These are phyloP conservation scores for Solanum neorickii DNA, from an alignment of 257 asterid species.

Conservation along the genomic window DNA sequence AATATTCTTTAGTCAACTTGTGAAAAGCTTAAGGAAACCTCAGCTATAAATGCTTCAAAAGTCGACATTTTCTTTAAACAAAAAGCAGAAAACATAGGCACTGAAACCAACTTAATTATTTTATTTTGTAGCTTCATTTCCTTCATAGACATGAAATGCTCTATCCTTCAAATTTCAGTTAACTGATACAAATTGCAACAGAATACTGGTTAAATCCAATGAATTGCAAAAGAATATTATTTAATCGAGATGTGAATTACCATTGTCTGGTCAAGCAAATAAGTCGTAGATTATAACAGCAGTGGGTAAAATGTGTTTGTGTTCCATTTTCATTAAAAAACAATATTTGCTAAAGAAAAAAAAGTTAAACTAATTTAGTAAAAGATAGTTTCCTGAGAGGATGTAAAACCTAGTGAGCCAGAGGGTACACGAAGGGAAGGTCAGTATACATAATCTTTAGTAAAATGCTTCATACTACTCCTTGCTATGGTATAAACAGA, in stretches of 20 bases:
- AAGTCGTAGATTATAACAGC: neutral
- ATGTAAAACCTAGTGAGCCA: neutral
- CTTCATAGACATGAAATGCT: neutral
- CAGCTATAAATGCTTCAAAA: neutral
- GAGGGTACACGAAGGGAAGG: neutral
- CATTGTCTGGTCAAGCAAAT: neutral
- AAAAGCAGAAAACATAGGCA: neutral
- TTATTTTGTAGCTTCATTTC: neutral
- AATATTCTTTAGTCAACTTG: neutral
- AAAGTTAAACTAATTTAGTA: neutral
- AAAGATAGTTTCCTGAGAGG: neutral
- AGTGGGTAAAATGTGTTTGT: neutral
- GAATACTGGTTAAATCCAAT: neutral
- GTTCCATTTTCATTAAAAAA: neutral
- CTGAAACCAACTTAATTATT: neutral
- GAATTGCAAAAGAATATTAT: neutral
- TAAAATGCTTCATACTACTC: neutral
- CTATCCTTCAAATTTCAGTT: neutral
- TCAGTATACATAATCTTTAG: neutral
- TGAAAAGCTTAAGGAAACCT: neutral
- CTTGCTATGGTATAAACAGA: neutral
- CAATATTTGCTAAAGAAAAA: neutral
- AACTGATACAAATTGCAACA: neutral
- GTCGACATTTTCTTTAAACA: neutral
- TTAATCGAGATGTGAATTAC: neutral